These are phyloP conservation scores for Xylaria nigripes DNA, from an alignment of 495 filamentous ascomycete genomes.

Conservation along the genomic window DNA sequence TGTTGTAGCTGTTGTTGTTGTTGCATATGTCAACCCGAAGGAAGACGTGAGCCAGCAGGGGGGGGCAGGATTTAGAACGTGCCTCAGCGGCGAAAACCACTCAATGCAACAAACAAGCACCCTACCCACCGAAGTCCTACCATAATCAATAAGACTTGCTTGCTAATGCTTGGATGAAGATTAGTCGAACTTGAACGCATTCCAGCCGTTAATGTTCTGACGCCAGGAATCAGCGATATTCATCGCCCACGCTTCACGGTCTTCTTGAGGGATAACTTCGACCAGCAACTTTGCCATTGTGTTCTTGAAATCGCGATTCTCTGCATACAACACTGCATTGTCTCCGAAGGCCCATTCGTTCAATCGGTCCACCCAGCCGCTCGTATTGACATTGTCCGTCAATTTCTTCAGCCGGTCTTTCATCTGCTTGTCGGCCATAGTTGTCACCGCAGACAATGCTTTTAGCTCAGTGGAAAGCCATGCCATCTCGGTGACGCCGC, in stretches of 20 bases:
- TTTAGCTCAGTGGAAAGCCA: constrained; percentile 32
- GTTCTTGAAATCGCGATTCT: constrained; percentile 12
- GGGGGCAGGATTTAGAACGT: too few relatives aligned
- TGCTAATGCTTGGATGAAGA: not conserved
- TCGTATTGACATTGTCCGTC: constrained; percentile 25
- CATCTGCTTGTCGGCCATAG: constrained; percentile 23
- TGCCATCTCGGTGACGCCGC: constrained; percentile 26
- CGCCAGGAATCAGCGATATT: constrained; percentile 18
- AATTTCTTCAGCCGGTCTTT: constrained; percentile 26
- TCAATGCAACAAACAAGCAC: too few relatives aligned
- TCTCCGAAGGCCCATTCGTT: constrained; percentile 16
- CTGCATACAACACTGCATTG: not conserved
- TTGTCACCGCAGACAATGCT: constrained; percentile 24
- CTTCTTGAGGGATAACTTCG: constrained; percentile 3
- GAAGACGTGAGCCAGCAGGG: too few relatives aligned
- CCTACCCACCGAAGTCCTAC: too few relatives aligned
- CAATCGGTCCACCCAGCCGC: constrained; percentile 34
- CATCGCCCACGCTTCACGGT: constrained; percentile 16
- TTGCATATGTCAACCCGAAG: too few relatives aligned
- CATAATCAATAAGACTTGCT: too few relatives aligned
- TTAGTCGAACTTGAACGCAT: constrained; percentile 17
- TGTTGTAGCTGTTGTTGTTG: too few relatives aligned
- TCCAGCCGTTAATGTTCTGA: constrained; percentile 19
- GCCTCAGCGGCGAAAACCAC: too few relatives aligned
- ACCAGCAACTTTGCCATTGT: not conserved